Conservation (phyloP, 148 eudicot species). For the Silene uniflora region DNA sequence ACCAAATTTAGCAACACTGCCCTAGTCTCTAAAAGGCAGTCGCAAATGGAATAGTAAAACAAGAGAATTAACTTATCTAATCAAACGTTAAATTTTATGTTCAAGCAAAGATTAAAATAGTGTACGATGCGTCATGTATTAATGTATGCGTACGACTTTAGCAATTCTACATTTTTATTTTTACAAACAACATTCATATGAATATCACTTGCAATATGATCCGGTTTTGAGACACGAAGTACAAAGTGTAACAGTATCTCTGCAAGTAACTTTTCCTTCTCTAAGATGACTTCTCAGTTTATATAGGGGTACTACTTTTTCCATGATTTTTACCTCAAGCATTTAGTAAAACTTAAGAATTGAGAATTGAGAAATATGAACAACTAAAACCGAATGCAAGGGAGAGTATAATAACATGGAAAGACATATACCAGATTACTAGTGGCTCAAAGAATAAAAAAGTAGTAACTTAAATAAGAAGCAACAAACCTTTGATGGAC, state of each 20-base stretch:
- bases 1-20: conserved; percentile 3
- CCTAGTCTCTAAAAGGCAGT: not conserved
- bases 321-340: no score
- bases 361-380: no score
- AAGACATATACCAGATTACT: no score
- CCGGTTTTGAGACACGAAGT: no score
- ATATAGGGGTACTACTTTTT: no score
- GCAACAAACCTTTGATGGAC: no score
- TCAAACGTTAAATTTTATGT: not conserved
- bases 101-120: not conserved
- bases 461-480: no score
- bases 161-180: not conserved
- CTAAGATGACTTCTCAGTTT: not conserved
- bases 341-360: no score
- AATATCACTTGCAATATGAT: not conserved
- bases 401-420: no score
- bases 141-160: no score
- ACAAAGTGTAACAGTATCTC: not conserved
- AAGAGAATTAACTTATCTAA: not conserved
- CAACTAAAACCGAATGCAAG: no score
- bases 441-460: no score
- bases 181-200: not conserved
- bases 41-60: not conserved
- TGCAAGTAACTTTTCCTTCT: not conserved
- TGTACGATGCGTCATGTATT: not conserved